Conservation (phyloP, 1,284 basidiomycete genomes). For the Fereydounia khargensis region DNA sequence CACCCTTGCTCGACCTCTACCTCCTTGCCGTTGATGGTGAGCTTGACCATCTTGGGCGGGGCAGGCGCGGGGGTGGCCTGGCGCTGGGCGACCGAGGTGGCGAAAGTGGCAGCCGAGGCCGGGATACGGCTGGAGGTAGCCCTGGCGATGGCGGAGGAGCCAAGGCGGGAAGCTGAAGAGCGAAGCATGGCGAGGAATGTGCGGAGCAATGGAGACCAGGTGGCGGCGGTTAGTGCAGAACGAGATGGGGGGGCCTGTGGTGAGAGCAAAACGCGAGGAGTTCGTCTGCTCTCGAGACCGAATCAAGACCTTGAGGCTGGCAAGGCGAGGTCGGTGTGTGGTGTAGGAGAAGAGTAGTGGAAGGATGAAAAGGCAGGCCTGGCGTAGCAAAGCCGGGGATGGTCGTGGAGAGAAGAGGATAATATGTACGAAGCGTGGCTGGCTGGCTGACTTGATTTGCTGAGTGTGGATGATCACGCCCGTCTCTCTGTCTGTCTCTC, state of each 20-base stretch:
- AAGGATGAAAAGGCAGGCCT: not conserved
- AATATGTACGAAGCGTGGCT: not conserved
- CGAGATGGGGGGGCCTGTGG: not conserved
- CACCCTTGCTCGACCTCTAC: constrained; percentile 54
- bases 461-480: too few relatives aligned
- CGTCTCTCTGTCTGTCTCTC: too few relatives aligned
- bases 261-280: not conserved
- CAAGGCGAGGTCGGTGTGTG: constrained; percentile 1
- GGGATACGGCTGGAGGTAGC: not conserved
- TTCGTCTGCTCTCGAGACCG: too few relatives aligned
- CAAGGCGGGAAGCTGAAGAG: constrained; percentile 23
- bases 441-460: constrained; percentile 2
- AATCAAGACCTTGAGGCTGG: too few relatives aligned
- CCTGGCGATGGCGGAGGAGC: constrained; percentile 10
- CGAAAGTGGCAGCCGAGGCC: constrained; percentile 14
- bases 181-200: constrained; percentile 22
- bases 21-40: constrained; percentile 56
- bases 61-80: constrained; percentile 46
- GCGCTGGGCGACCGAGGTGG: constrained; percentile 32
- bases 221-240: too few relatives aligned
- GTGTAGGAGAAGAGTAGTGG: constrained; percentile 3
- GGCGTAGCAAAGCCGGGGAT: not conserved
- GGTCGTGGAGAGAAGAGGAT: constrained; percentile 5
- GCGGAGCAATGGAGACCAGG: too few relatives aligned
- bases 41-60: constrained; percentile 56